These are phyloP conservation scores for Arabidopsis lyrata DNA, from an alignment of 441 rosid genomes.

Conservation along the genomic window DNA sequence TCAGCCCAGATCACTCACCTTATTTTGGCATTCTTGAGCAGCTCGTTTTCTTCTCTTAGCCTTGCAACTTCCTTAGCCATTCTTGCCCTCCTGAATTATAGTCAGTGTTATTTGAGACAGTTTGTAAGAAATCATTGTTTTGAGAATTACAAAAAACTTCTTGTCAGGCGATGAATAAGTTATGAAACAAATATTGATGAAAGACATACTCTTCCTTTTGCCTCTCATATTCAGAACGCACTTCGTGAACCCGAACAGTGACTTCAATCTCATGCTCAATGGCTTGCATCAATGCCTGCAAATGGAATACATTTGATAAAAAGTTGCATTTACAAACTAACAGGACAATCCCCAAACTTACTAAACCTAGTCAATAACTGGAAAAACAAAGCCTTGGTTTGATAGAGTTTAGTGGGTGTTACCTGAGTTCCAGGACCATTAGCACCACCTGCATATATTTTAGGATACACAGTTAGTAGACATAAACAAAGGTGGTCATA, in stretches of 20 bases:
- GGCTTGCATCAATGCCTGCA: conserved; percentile 85
- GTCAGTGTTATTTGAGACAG: conserved; percentile 23
- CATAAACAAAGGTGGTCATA: conserved; percentile 30
- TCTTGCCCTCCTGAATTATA: conserved; percentile 75
- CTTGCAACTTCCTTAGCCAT: conserved; percentile 89
- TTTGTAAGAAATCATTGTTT: conserved; percentile 3
- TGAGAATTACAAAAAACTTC: conserved; percentile 3
- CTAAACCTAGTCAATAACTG: conserved; percentile 7
- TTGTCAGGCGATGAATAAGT: conserved; percentile 4
- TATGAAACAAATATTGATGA: conserved; percentile 28
- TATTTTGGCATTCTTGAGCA: conserved; percentile 63
- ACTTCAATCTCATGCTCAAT: conserved; percentile 99
- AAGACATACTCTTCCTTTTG: conserved; percentile 94
- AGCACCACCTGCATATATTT: conserved; percentile 53
- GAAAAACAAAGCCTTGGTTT: conserved; percentile 24
- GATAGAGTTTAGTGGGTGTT: conserved; percentile 31
- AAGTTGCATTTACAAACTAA: conserved; percentile 32
- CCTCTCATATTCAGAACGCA: conserved; percentile 87
- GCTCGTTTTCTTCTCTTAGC: conserved; percentile 78
- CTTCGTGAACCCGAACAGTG: conserved; percentile 90
- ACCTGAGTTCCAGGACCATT: conserved; percentile 90
- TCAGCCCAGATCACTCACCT: conserved; percentile 53
- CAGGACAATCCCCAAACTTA: conserved; percentile 18
- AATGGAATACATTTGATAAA: conserved; percentile 31
- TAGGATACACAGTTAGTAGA: conserved; percentile 33